Evolutionary conservation across 768 basidiomycete species (phyloP), one percentile per base, ranked within the genome.

Genomic region (Macrolepiota albuminosa): DNA sequence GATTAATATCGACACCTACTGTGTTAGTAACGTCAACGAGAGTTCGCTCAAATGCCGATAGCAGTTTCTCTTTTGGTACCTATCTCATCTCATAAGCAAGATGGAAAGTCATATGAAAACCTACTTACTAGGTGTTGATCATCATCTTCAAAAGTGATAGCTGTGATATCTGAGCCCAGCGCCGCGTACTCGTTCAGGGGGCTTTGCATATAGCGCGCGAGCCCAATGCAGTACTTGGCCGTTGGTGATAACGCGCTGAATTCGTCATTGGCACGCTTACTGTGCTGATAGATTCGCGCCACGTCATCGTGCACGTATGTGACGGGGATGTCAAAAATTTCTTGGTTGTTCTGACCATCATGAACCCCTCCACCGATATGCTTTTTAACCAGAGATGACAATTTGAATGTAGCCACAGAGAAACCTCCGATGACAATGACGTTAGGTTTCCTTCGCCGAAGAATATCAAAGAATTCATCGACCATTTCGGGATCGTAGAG

Each of bases 1-100:
- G 88, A 71, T 99, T 98, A 76, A 99, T 90, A 70, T 98, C 95
- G 48, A 98, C 95, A 34, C 97, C 97, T 61, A 95, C 88, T 68
- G 86, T 86, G 73, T 95, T 98, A 58, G 91, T 89, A 31, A 92
- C 79, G 70, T 98, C 95, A 58, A 97, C 92, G 40, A 99, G 76
- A 31, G 84, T 87, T 43, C 92, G 86, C 71, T 99, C 97, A 43
- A 97, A 84, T 0, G 87, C 84, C 6, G 79, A 72, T 51, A 93
- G 72, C 14, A 98, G 76, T 70, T 96, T 97, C 66, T 97, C 95
- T 62, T 76, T 79, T 0, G 95, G 87, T 45, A 98, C 81, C 94
- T 98, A 60, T n/a, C 24, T 24, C 51, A 11, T 46, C 16, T 29
- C 18, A 34, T 48, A 43, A 57, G 51, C 31, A 51, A 18, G 39